These are phyloP conservation scores for Cordyceps javanica DNA, from an alignment of 2,329 filamentous ascomycete species.

Conservation along the genomic window DNA sequence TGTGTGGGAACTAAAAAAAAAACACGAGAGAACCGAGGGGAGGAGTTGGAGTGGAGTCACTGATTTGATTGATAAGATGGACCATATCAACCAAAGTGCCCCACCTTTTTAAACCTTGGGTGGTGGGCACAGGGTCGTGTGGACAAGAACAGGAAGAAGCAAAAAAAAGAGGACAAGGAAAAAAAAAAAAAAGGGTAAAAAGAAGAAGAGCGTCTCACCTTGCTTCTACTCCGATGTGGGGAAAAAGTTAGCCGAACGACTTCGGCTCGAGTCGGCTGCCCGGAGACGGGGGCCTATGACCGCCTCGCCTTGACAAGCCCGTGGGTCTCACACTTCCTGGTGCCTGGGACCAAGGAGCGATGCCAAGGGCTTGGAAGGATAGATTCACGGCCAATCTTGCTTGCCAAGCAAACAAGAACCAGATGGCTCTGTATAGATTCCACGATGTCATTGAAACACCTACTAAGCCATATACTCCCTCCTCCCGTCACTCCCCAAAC, in stretches of 20 bases:
- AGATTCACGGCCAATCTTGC: background rate
- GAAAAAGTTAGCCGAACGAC: background rate
- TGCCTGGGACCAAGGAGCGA: background rate
- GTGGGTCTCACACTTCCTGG: background rate
- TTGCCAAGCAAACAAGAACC: background rate
- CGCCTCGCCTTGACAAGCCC: no score
- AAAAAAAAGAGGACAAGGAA: no score
- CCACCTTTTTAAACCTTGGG: slow-evolving; percentile 4
- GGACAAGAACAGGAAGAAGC: no score
- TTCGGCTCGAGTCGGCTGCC: slow-evolving; percentile 2
- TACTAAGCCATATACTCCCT: no score
- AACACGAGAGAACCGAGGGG: background rate
- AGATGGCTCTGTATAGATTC: background rate
- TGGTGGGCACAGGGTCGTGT: no score
- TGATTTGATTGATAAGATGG: slow-evolving; percentile 15
- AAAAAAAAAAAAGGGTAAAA: background rate
- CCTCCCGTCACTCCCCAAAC: no score
- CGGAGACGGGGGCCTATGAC: no score
- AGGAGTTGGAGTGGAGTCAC: background rate
- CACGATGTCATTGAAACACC: no score
- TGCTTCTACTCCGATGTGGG: background rate
- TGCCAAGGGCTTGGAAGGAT: slow-evolving; percentile 1
- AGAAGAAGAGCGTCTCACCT: background rate
- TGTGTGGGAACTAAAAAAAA: background rate
- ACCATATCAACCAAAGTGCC: background rate